These are phyloP conservation scores for Cyathus striatus DNA, from an alignment of 768 basidiomycete genomes.

Conservation along the genomic window DNA sequence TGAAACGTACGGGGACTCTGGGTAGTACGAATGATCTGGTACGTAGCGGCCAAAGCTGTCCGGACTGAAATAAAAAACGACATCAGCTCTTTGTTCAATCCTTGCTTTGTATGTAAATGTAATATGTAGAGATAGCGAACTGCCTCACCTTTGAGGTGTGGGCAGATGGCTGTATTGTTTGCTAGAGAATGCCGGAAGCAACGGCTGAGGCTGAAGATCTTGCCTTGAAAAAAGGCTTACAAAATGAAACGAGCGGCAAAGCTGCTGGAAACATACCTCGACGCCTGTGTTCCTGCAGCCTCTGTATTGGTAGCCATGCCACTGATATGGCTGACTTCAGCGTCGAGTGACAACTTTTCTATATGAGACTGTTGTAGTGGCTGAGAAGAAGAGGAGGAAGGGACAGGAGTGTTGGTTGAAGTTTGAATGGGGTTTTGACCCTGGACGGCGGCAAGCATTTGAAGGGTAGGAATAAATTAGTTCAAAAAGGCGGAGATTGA, in stretches of 20 bases:
- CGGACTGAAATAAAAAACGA: no score
- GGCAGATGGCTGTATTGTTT: conserved; percentile 26
- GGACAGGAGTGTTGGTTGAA: conserved; percentile 5
- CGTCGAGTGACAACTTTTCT: no score
- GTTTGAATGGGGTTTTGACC: conserved; percentile 6
- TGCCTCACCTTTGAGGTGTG: conserved; percentile 31
- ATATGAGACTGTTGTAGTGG: no score
- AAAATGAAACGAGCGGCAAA: neutral
- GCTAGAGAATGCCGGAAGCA: conserved; percentile 15
- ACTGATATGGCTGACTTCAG: neutral
- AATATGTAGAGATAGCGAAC: no score
- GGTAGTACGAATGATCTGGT: neutral
- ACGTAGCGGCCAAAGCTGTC: conserved; percentile 2
- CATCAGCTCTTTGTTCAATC: no score
- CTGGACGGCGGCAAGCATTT: conserved; percentile 7
- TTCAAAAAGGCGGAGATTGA: neutral
- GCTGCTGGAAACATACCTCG: conserved; percentile 1
- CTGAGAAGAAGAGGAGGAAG: conserved; percentile 5
- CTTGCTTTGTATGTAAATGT: no score
- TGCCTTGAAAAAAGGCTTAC: conserved; percentile 8
- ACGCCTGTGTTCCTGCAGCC: no score
- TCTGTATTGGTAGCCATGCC: no score
- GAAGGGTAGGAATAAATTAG: neutral
- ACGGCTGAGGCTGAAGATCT: conserved; percentile 8
- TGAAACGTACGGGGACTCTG: conserved; percentile 8